phyloP scores from a whole-genome alignment of 2,329 filamentous ascomycete genomes.

The Aspergillus bombycis region DNA sequence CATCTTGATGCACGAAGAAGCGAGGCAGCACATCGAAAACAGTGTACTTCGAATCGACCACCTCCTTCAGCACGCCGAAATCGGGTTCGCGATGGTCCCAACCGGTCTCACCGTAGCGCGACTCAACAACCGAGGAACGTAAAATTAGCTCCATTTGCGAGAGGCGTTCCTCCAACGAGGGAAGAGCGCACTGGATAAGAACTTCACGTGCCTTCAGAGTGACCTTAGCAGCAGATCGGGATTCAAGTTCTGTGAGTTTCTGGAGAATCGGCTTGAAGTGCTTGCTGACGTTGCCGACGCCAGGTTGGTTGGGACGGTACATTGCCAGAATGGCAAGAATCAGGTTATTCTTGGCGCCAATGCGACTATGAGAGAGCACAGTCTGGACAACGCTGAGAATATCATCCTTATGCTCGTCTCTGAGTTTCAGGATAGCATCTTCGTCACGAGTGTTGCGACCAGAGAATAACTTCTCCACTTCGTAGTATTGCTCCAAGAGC shows the following conservation, averaged over 20 bases:
- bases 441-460: conserved; percentile 84
- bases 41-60: conserved; percentile 97
- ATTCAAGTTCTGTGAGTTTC: conserved; percentile 88
- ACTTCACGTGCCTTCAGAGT: conserved; percentile 96
- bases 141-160: conserved; percentile 99
- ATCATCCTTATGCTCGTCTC: conserved; percentile 96
- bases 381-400: conserved; percentile 81
- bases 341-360: conserved; percentile 91
- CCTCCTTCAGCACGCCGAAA: conserved; percentile 90
- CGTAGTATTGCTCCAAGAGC: conserved; percentile 79
- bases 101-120: conserved; percentile 94
- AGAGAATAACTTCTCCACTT: conserved; percentile 85
- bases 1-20: conserved; percentile 93
- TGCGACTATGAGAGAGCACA: conserved; percentile 90
- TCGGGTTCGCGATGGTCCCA: conserved; percentile 95
- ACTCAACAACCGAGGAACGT: conserved; percentile 91
- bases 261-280: conserved; percentile 81
- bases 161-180: conserved; percentile 91
- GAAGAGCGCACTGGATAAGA: conserved; percentile 94
- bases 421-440: conserved; percentile 87
- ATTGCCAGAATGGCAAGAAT: conserved; percentile 88
- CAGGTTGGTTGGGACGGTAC: conserved; percentile 93
- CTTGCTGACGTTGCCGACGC: conserved; percentile 84
- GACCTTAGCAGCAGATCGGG: conserved; percentile 85
- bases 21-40: conserved; percentile 94